Percentiles rank a stretch among this genome's conserved stretches.
Conservation (phyloP, 306 rosid genomes). For the Trifolium subterraneum region DNA sequence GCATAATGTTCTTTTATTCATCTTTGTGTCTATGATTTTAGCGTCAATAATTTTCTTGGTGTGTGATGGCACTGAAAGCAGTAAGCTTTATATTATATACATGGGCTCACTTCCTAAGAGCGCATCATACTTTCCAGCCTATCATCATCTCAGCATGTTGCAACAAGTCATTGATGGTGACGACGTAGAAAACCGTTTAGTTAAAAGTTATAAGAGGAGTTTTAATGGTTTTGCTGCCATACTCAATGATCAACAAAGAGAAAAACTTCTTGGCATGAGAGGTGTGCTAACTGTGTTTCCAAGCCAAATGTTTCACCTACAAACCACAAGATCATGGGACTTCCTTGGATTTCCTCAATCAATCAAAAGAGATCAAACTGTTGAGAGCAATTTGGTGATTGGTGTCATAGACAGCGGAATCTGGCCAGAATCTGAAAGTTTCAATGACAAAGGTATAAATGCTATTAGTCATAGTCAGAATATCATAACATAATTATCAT, state of each 20-base stretch:
- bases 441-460: not conserved
- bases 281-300: not conserved
- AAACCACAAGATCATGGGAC: not conserved
- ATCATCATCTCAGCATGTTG: not conserved
- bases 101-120: not conserved
- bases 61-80: not conserved
- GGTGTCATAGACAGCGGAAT: not conserved
- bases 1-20: not conserved
- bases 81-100: not conserved
- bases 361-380: not conserved
- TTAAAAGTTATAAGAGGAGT: not conserved
- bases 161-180: not conserved
- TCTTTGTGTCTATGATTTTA: no score
- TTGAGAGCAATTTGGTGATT: not conserved
- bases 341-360: not conserved
- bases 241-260: not conserved
- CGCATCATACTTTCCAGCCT: not conserved
- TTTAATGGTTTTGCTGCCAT: not conserved
- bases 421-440: not conserved
- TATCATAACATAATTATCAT: no score
- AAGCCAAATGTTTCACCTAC: not conserved
- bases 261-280: not conserved
- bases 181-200: not conserved
- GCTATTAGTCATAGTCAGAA: not conserved
- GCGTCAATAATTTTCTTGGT: not conserved